A percentile compares a stretch with the other conserved stretches of the same genome.
Conservation (phyloP, 768 basidiomycete genomes). For the Leccinum boreale region DNA sequence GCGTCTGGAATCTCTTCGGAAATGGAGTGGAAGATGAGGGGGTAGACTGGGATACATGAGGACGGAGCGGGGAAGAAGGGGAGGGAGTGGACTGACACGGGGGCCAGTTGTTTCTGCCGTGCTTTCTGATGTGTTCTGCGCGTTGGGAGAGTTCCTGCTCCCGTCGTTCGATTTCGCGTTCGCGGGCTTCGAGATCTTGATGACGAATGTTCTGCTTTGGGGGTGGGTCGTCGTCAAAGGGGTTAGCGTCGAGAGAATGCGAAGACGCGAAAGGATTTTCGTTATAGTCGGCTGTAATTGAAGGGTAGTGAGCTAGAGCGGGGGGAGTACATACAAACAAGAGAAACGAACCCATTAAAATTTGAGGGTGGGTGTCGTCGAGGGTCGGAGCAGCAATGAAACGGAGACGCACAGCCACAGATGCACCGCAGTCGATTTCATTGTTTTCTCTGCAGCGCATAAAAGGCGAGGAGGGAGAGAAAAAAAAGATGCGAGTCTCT, state of each 20-base stretch:
- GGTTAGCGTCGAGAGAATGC: conserved; percentile 82
- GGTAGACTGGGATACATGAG: conserved; percentile 63
- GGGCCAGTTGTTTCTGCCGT: conserved; percentile 93
- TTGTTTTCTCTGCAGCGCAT: not conserved
- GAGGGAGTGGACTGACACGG: conserved; percentile 54
- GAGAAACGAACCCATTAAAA: conserved; percentile 24
- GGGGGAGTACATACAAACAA: not conserved
- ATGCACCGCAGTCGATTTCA: not conserved
- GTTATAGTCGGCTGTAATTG: conserved; percentile 29
- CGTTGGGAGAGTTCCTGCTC: conserved; percentile 71
- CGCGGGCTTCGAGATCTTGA: conserved; percentile 72
- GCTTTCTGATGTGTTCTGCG: conserved; percentile 63
- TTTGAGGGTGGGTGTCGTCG: conserved; percentile 1
- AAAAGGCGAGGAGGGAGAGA: not conserved
- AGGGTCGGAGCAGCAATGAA: not conserved
- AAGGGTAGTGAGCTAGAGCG: conserved; percentile 2
- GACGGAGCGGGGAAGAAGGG: conserved; percentile 11
- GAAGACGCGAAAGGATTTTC: conserved; percentile 85
- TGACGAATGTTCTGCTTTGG: conserved; percentile 39
- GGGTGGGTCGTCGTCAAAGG: conserved; percentile 80
- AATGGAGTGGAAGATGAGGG: conserved; percentile 93
- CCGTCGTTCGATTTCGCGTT: conserved; percentile 76
- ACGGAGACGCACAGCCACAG: not conserved
- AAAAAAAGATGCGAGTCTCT: not conserved
- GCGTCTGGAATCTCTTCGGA: conserved; percentile 83